Evolutionary conservation across 805 yeast species (phyloP).

Genomic region (Nakazawaea anatomiae): DNA sequence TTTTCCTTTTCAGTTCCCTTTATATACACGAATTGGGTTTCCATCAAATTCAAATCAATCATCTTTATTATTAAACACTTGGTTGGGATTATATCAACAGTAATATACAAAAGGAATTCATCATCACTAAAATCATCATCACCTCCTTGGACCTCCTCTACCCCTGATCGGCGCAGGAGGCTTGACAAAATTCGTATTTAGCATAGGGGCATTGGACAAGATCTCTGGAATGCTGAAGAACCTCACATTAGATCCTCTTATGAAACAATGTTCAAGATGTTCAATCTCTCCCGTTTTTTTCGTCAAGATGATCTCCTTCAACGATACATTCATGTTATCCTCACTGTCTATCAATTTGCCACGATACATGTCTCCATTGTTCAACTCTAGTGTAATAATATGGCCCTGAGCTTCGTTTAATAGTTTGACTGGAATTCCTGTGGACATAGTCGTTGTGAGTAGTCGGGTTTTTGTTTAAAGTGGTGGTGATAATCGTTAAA

Average conservation of each 20-base stretch:
- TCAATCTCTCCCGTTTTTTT: conserved; percentile 68
- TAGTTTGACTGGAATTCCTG: conserved; percentile 80
- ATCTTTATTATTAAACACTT: no score
- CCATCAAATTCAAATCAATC: no score
- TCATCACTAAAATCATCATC: neutral
- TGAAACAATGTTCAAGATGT: conserved; percentile 77
- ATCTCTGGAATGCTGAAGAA: conserved; percentile 86
- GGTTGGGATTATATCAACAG: neutral
- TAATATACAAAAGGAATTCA: neutral
- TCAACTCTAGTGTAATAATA: conserved; percentile 72
- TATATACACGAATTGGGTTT: no score
- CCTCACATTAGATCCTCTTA: conserved; percentile 86
- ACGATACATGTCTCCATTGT: conserved; percentile 79
- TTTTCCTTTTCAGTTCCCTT: no score
- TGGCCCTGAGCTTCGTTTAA: conserved; percentile 91
- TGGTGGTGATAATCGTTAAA: neutral
- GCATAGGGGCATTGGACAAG: conserved; percentile 83
- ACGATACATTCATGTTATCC: conserved; percentile 90
- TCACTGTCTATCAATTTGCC: conserved; percentile 80
- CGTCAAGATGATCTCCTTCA: conserved; percentile 77
- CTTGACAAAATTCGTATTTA: conserved; percentile 47
- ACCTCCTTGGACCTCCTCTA: conserved; percentile 10
- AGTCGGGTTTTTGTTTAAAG: no score
- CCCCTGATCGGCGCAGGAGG: conserved; percentile 73
- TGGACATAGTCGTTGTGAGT: conserved; percentile 34